Conservation (phyloP, 1,284 basidiomycete species). For the Microbotryum intermedium region DNA sequence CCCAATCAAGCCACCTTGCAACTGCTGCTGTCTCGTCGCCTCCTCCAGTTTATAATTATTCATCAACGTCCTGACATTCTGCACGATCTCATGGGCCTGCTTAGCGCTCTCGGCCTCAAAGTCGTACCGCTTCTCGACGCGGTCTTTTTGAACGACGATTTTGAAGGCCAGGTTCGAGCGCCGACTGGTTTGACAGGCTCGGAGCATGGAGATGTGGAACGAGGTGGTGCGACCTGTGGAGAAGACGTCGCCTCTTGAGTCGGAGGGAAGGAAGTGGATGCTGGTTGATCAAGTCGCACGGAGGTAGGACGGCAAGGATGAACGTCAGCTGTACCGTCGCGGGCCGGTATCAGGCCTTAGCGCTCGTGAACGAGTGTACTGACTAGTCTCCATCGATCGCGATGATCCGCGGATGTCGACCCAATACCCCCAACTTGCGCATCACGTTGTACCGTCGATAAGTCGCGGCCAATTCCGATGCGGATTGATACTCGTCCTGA, state of each 20-base stretch:
- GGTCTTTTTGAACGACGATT: constrained; percentile 59
- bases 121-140: constrained; percentile 74
- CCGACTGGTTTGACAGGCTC: constrained; percentile 70
- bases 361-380: constrained; percentile 34
- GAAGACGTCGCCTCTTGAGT: constrained; percentile 47
- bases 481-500: constrained; percentile 45
- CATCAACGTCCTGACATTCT: constrained; percentile 29
- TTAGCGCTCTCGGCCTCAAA: constrained; percentile 87
- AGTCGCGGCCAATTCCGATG: constrained; percentile 46
- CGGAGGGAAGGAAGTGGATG: constrained; percentile 65
- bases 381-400: constrained; percentile 95
- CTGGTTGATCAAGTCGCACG: constrained; percentile 41
- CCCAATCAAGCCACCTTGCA: not conserved
- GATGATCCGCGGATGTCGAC: constrained; percentile 79
- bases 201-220: constrained; percentile 82
- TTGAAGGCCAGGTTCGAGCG: constrained; percentile 80
- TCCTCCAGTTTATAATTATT: constrained; percentile 11
- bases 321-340: not conserved
- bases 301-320: not conserved
- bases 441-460: constrained; percentile 85
- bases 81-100: constrained; percentile 40
- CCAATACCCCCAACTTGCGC: constrained; percentile 65
- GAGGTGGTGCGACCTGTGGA: constrained; percentile 54
- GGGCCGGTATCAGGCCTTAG: not conserved
- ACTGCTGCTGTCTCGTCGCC: not conserved